Percentiles rank a stretch among this genome's conserved stretches.
Conservation (phyloP, 2,329 filamentous ascomycete genomes). For the Fusarium piperis region DNA sequence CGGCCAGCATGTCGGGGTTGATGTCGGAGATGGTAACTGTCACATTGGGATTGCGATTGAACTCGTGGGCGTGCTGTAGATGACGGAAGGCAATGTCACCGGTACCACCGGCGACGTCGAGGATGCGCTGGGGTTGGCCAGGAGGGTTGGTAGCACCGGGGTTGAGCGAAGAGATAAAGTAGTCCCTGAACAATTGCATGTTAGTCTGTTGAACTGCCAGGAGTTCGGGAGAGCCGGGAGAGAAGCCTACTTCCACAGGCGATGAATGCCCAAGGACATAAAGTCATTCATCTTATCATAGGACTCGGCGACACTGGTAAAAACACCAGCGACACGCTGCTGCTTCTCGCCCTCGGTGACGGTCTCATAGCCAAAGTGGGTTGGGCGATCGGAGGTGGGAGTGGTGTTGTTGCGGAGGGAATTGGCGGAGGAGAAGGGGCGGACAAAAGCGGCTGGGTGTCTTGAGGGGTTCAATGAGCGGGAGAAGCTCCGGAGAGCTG, state of each 20-base stretch:
- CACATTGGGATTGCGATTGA: constrained; percentile 77
- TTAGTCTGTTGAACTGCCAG: constrained; percentile 7
- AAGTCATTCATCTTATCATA: constrained; percentile 99
- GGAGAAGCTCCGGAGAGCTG: constrained; percentile 43
- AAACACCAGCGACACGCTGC: constrained; percentile 80
- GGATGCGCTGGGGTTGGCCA: constrained; percentile 72
- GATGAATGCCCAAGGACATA: constrained; percentile 97
- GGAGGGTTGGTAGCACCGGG: constrained; percentile 70
- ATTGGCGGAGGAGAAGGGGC: constrained; percentile 44
- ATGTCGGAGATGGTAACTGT: constrained; percentile 95
- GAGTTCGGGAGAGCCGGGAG: background rate
- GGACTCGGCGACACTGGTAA: constrained; percentile 91
- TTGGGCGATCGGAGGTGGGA: constrained; percentile 64
- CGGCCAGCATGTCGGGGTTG: constrained; percentile 92
- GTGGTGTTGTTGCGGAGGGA: constrained; percentile 40
- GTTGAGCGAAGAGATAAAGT: constrained; percentile 92
- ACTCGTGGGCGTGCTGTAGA: constrained; percentile 87
- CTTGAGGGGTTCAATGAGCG: constrained; percentile 33
- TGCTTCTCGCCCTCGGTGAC: constrained; percentile 82
- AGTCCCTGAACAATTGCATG: constrained; percentile 64
- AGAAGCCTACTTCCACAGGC: constrained; percentile 83
- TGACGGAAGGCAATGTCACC: constrained; percentile 98
- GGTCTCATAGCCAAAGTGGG: constrained; percentile 92
- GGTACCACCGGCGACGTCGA: constrained; percentile 96
- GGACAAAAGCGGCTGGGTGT: constrained; percentile 24